Conservation (phyloP, 176 grass and related monocot species). For the Ampelocalamus luodianensis region DNA sequence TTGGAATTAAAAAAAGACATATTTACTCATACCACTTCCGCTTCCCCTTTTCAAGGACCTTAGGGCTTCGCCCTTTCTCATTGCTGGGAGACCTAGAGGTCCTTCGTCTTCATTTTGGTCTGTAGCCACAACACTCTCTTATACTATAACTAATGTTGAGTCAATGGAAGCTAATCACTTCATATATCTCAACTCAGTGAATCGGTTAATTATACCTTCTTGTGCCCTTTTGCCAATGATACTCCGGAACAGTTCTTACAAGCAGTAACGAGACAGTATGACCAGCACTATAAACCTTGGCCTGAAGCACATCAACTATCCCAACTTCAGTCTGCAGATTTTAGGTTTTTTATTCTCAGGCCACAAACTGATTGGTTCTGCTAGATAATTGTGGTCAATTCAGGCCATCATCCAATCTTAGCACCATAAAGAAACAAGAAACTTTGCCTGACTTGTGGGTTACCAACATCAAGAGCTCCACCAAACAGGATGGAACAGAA, state of each 20-base stretch:
- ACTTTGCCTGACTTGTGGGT: conserved; percentile 32
- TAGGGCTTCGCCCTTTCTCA: no score
- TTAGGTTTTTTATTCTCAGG: not conserved
- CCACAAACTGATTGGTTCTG: conserved; percentile 15
- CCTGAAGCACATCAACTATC: conserved; percentile 5
- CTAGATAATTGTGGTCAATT: conserved; percentile 48
- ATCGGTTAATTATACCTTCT: not conserved
- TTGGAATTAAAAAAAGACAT: no score
- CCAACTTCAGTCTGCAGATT: not conserved
- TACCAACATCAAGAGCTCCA: conserved; percentile 55
- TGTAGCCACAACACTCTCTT: no score
- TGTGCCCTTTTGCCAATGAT: conserved; percentile 5
- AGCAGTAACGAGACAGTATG: not conserved
- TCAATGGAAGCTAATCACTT: conserved; percentile 1
- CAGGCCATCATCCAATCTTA: conserved; percentile 13
- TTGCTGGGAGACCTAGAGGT: no score
- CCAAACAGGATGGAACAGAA: conserved; percentile 37
- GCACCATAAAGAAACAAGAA: conserved; percentile 46
- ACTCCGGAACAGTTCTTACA: not conserved
- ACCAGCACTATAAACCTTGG: not conserved
- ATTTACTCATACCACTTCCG: no score
- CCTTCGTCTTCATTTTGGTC: no score
- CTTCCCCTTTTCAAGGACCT: no score
- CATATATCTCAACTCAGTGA: not conserved
- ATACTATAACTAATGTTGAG: not conserved